Base-by-base conservation (phyloP, 2,329 filamentous ascomycete species). In the Monilinia aucupariae region DNA sequence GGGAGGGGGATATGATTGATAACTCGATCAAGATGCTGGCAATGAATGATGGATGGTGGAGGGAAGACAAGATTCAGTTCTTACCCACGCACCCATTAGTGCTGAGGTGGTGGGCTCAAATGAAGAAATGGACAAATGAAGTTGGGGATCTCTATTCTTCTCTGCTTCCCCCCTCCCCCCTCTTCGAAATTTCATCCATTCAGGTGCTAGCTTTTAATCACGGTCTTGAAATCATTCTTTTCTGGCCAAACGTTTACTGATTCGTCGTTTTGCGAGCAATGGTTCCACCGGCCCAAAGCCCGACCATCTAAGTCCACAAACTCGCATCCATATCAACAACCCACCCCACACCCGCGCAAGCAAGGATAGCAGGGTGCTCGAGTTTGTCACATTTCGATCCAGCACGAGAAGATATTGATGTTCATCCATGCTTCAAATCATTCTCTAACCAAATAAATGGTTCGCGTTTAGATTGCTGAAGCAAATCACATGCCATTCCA, bases 211-310 rank as follows among this genome's bases (percentile, higher is more conserved):
- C 17, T 53, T 53, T 37, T 20, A 37, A 25, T 27, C 22, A 10
- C 39, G 12, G 25, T 17, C 27, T 32, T 43, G 10, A 55, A 45
- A 17, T 39, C 45, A 39, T 45, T 27, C 20, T 45, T 55, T 45
- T 17, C 12, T 30, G 22, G 20, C 20, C 2, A 3, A 56, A 13
- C 39, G 1, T 10, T 3, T n/a, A 22, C 27, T 15, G 4, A 56
- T 56, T 56, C 41, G 54, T 34, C 54, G 17, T n/a, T 47, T 56
- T 15, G 27, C 54, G 54, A 56, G 27, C 27, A 22, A 47, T 20
- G 54, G 41, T 56, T 34, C 12, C 41, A 47, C 47, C 54, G 54
- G 30, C 27, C 27, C 8, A 22, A 25, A 2, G n/a, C 3, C 25
- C 25, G 39, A 32, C 52, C 50, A 17, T 12, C 17, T 27, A 51